A percentile compares a stretch with the other conserved stretches of the same genome.
These are phyloP conservation scores for Proliferodiscus dingleyae DNA, from an alignment of 2,329 filamentous ascomycete genomes.

Conservation along the genomic window DNA sequence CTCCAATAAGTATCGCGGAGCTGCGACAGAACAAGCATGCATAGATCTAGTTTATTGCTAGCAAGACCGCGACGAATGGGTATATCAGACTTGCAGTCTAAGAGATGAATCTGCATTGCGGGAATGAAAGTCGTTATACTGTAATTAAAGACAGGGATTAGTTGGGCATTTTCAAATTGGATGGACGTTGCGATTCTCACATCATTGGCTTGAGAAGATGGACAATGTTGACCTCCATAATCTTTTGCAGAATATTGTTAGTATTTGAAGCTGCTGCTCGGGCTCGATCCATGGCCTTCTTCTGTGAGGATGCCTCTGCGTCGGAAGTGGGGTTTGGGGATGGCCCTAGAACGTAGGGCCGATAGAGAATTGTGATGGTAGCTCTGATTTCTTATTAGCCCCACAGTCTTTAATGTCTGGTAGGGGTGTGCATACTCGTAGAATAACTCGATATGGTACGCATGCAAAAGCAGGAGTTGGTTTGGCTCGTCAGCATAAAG, in stretches of 20 bases:
- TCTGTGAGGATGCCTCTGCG: conserved; percentile 2
- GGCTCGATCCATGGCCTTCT: conserved; percentile 6
- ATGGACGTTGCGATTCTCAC: conserved; percentile 1
- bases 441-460: conserved; percentile 12
- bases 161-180: neutral
- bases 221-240: conserved; percentile 12
- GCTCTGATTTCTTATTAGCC: conserved; percentile 4
- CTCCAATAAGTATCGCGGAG: conserved; percentile 29
- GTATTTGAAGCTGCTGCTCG: conserved; percentile 10
- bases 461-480: conserved; percentile 10
- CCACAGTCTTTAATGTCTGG: neutral
- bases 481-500: conserved; percentile 1
- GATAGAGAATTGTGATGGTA: conserved; percentile 14
- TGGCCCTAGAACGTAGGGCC: conserved; percentile 11
- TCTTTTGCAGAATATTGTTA: conserved; percentile 12
- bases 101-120: conserved; percentile 32
- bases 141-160: conserved; percentile 1
- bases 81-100: conserved; percentile 25
- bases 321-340: neutral
- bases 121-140: conserved; percentile 28
- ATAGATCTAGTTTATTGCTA: conserved; percentile 31
- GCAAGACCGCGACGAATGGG: conserved; percentile 25
- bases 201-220: conserved; percentile 15
- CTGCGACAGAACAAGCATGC: conserved; percentile 32
- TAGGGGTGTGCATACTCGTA: conserved; percentile 9